Evolutionary conservation across 1,139 yeast genomes (phyloP), one percentile per base, ranked within the genome.

Genomic region (Lodderomyces elongisporus): DNA sequence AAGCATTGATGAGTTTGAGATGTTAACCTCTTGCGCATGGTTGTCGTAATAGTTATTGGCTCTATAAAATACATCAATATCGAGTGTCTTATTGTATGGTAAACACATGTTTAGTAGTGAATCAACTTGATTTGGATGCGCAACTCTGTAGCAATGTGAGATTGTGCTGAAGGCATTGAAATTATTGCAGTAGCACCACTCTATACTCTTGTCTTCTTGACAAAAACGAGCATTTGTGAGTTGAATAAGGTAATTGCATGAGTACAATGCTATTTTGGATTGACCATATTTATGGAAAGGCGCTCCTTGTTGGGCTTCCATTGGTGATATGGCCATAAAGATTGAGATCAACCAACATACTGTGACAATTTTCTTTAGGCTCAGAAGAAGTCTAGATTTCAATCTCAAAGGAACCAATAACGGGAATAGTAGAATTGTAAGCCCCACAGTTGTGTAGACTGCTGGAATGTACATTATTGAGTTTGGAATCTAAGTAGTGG

Each of bases 11-110:
- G 47, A 43, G 17, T 37, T 40, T 5, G 39, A 47, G 2, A 43
- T 35, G 9, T 51, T 49, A 10, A 50, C 36, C 23, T 57, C 45
- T 50, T 37, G 63, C 10, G 62, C 56, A 25, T 56, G 53, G 1
- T 49, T 38, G 6, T 67, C 52, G 33, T 75, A 79, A 39, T 63
- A 59, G 2, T 51, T 43, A 24, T 67, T 66, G 0, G 74, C 65
- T 13, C 43, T 37, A 3, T 49, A 45, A 27, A 74, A 51, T 4
- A 52, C 48, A 0, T 52, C 54, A 13, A 39, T 31, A 1, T 72
- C 59, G 5, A 69, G 31, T 1, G 54, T 42, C 5, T 50, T 47
- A 28, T 60, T 55, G 31, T 34, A 53, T 3, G 49, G 45, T n/a
- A 44, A 37, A 44, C 74, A 67, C 42, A 45, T 42, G 6, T 41